Evolutionary conservation across 2,329 filamentous ascomycete genomes (phyloP), one percentile per base, ranked within the genome.

Genomic region (Hortaea werneckii): DNA sequence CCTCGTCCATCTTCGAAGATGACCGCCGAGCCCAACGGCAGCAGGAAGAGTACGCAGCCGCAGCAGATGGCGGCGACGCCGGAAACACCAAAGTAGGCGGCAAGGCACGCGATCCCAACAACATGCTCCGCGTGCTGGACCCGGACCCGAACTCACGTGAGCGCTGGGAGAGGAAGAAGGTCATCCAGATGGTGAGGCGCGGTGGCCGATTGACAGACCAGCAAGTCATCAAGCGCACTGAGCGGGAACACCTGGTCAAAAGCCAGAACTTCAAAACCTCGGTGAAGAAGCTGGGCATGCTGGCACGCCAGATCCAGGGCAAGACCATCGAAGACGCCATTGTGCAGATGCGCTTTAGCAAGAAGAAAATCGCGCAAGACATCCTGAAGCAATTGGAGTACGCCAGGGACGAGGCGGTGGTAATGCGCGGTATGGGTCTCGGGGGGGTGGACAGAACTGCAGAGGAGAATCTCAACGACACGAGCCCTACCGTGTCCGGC

Each of bases 301-400:
- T 98, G 42, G 82, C 90, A 26, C 80, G 84, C 45, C 92, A 96
- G 70, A 92, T 98, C 60, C 77, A 81, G 2, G 92, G 92, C 54
- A 96, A 95, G 77, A 82, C 83, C n/a, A 74, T 98, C 50, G 87
- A 94, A 47, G 89, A 98, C 32, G 92, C 92, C 10, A 86, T 96
- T 54, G 70, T 85, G 45, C 92, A 98, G 74, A 95, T 98, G 87
- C 79, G 83, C 45, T 96, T 90, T 71, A 90, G 83, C 65, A 87
- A 87, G 73, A 98, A 98, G 78, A 90, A 88, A 71, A 85, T 84
- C 52, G 86, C 90, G 5, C 73, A 78, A 54, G 87, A 95, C 60
- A 79, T 96, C 28, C 72, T 78, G 55, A 82, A 80, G 60, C 85
- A 92, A 61, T 72, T 98, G 12, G 79, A 92, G 60, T 77, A 85